These are phyloP conservation scores for Mortierella sp. DNA, from an alignment of 371 early-diverging fungal species.

Conservation along the genomic window DNA sequence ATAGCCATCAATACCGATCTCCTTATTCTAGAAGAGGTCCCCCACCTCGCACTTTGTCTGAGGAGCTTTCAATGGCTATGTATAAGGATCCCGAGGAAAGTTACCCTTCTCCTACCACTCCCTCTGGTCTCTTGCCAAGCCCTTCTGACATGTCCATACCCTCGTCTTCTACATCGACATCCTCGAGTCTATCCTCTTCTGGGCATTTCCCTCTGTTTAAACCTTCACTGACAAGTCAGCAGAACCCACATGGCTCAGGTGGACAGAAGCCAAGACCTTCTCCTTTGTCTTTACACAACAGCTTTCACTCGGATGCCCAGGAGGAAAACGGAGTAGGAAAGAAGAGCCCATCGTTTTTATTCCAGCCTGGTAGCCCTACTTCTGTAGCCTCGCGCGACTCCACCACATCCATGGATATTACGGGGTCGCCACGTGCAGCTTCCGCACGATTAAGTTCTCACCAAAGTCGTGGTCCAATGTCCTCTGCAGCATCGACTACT, in stretches of 20 bases:
- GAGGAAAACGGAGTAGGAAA: neutral
- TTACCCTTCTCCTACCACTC: slow-evolving; percentile 24
- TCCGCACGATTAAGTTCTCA: slow-evolving; percentile 5
- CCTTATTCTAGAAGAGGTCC: slow-evolving; percentile 22
- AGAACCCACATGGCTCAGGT: slow-evolving; percentile 12
- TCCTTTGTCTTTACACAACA: slow-evolving; percentile 32
- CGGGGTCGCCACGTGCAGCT: slow-evolving; percentile 30
- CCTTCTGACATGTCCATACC: slow-evolving; percentile 27
- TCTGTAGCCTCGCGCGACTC: slow-evolving; percentile 23
- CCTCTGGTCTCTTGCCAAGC: slow-evolving; percentile 31
- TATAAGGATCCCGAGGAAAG: slow-evolving; percentile 15
- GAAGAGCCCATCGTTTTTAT: slow-evolving; percentile 19
- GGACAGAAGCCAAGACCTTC: slow-evolving; percentile 33
- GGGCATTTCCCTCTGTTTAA: slow-evolving; percentile 45
- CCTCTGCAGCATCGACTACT: slow-evolving; percentile 24
- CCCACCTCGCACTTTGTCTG: slow-evolving; percentile 35
- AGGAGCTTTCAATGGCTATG: slow-evolving; percentile 36
- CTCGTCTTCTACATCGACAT: slow-evolving; percentile 18
- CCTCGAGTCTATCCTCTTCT: slow-evolving; percentile 17
- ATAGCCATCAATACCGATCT: neutral
- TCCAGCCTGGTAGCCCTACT: slow-evolving; percentile 28
- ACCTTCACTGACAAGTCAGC: slow-evolving; percentile 25
- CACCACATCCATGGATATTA: slow-evolving; percentile 22
- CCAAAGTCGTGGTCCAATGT: slow-evolving; percentile 15
- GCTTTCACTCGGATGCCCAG: slow-evolving; percentile 1